Evolutionary conservation across 768 basidiomycete species (phyloP).

Genomic region (Boletus vinaceobasis): DNA sequence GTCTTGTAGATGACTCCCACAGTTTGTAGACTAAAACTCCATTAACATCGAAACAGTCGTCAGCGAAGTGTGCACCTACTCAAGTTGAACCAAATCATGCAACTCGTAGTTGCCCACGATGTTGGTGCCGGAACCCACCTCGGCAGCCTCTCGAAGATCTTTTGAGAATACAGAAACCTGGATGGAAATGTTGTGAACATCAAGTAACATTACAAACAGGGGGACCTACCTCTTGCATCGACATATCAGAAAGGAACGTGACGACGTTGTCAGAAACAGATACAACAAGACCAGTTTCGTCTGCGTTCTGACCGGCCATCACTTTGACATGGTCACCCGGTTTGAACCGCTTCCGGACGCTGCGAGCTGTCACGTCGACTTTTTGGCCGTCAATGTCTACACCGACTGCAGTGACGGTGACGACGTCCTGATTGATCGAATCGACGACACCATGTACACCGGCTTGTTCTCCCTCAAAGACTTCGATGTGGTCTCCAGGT

Average conservation of each 20-base stretch:
- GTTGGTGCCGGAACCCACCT: conserved; percentile 90
- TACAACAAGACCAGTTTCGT: conserved; percentile 95
- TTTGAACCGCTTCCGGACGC: conserved; percentile 93
- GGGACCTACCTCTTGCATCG: conserved; percentile 81
- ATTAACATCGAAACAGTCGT: conserved; percentile 9
- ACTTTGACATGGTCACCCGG: conserved; percentile 99
- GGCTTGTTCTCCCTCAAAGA: conserved; percentile 94
- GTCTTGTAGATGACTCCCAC: conserved; percentile 98
- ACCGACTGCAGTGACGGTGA: conserved; percentile 76
- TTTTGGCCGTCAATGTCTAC: conserved; percentile 84
- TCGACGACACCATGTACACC: conserved; percentile 93
- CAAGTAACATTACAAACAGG: neutral
- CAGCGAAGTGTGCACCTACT: conserved; percentile 52
- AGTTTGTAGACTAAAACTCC: conserved; percentile 66
- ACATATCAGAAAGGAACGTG: conserved; percentile 96
- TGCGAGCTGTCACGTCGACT: conserved; percentile 80
- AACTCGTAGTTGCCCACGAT: conserved; percentile 91
- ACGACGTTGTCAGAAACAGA: conserved; percentile 87
- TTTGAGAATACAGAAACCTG: conserved; percentile 97
- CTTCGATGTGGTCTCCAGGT: conserved; percentile 96
- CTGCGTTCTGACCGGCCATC: conserved; percentile 89
- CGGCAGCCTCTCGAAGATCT: conserved; percentile 95
- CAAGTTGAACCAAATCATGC: conserved; percentile 94
- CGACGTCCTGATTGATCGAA: conserved; percentile 81
- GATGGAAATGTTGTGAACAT: conserved; percentile 5